Evolutionary conservation across 768 basidiomycete genomes (phyloP).

Genomic region (Calocybe cyanea): DNA sequence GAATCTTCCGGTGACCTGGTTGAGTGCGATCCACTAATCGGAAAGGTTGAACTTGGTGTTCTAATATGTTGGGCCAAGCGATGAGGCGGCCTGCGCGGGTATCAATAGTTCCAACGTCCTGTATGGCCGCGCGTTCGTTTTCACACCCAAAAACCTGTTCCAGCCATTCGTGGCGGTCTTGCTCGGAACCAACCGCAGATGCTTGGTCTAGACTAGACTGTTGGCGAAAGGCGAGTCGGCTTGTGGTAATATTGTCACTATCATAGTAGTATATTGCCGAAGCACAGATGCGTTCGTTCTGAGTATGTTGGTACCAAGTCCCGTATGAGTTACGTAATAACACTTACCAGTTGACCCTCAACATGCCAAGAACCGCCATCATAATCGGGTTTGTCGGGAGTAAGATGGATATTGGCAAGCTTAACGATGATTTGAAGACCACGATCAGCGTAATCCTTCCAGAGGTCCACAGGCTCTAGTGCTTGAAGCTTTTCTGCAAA

Average conservation of each 20-base stretch:
- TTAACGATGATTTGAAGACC: conserved; percentile 16
- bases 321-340: not conserved
- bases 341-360: conserved; percentile 15
- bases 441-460: conserved; percentile 2
- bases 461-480: not conserved
- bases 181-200: not conserved
- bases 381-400: conserved; percentile 13
- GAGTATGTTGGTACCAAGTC: not conserved
- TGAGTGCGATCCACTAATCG: conserved; percentile 10
- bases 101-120: conserved; percentile 9
- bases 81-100: conserved; percentile 15
- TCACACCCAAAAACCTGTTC: conserved; percentile 4
- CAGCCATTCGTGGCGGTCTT: conserved; percentile 11
- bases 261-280: conserved; percentile 17
- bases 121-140: not conserved
- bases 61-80: conserved; percentile 16
- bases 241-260: conserved; percentile 11
- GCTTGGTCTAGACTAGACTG: not conserved
- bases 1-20: conserved; percentile 14
- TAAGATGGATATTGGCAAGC: conserved; percentile 15
- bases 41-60: conserved; percentile 12
- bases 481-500: not conserved
- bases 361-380: conserved; percentile 15
- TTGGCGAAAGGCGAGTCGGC: conserved; percentile 11
- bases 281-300: conserved; percentile 19